Evolutionary conservation across 768 basidiomycete genomes (phyloP).

Genomic region (Chiua virens): DNA sequence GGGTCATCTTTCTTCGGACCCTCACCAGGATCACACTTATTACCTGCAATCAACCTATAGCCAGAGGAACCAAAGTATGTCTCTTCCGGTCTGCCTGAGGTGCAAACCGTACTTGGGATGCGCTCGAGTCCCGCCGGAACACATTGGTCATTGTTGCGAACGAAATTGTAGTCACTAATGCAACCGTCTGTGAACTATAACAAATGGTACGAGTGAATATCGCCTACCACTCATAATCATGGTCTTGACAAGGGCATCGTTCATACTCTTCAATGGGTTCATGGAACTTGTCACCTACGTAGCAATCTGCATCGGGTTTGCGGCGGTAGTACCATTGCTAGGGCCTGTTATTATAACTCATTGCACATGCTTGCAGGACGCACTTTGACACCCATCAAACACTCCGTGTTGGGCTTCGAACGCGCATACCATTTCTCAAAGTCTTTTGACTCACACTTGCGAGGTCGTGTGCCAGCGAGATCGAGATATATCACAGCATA

Average conservation of each 20-base stretch:
- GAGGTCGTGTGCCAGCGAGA: slow-evolving; percentile 65
- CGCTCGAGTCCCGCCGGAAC: slow-evolving; percentile 86
- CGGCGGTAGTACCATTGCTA: slow-evolving; percentile 94
- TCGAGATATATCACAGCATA: slow-evolving; percentile 81
- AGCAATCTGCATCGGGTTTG: slow-evolving; percentile 82
- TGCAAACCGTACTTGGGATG: slow-evolving; percentile 75
- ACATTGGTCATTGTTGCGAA: slow-evolving; percentile 73
- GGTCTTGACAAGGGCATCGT: slow-evolving; percentile 76
- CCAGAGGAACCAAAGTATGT: slow-evolving; percentile 88
- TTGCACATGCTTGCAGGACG: slow-evolving; percentile 11
- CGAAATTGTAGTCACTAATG: slow-evolving; percentile 84
- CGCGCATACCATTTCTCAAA: slow-evolving; percentile 90
- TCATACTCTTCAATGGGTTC: slow-evolving; percentile 87
- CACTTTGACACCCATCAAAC: slow-evolving; percentile 94
- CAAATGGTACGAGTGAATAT: slow-evolving; percentile 11
- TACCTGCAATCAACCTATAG: slow-evolving; percentile 88
- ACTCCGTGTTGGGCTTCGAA: slow-evolving; percentile 58
- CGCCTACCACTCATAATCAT: slow-evolving; percentile 90
- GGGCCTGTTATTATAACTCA: neutral
- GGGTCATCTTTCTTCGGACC: slow-evolving; percentile 70
- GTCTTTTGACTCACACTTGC: slow-evolving; percentile 69
- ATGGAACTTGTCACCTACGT: slow-evolving; percentile 84
- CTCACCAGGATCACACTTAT: slow-evolving; percentile 66
- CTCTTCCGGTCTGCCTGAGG: slow-evolving; percentile 46
- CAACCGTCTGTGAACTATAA: neutral